Conservation (phyloP, 1,139 yeast genomes). For the Lodderomyces theae region DNA sequence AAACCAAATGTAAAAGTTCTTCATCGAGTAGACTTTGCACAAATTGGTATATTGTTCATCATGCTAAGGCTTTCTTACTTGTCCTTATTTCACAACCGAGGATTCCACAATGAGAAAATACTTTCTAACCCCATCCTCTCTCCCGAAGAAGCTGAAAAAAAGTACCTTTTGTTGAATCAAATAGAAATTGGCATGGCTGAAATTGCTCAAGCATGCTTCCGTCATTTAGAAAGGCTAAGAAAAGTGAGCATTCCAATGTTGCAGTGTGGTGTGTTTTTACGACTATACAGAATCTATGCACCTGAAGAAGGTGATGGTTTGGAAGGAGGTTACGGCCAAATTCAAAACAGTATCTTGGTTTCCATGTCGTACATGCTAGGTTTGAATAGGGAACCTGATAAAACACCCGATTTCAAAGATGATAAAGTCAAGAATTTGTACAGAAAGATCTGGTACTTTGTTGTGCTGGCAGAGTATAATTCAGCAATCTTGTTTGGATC, state of each 20-base stretch:
- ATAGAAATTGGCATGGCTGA: slow-evolving; percentile 26
- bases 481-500: slow-evolving; percentile 41
- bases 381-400: slow-evolving; percentile 41
- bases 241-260: slow-evolving; percentile 26
- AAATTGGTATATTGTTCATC: slow-evolving; percentile 30
- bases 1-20: slow-evolving; percentile 19
- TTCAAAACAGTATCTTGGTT: slow-evolving; percentile 34
- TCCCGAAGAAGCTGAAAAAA: slow-evolving; percentile 26
- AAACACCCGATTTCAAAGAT: slow-evolving; percentile 18
- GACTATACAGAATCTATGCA: slow-evolving; percentile 44
- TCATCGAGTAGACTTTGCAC: slow-evolving; percentile 31
- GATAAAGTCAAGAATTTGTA: slow-evolving; percentile 33
- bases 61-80: slow-evolving; percentile 31
- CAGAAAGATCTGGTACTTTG: slow-evolving; percentile 51
- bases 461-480: slow-evolving; percentile 32
- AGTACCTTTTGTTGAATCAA: slow-evolving; percentile 28
- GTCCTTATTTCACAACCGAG: slow-evolving; percentile 34
- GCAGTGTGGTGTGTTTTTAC: slow-evolving; percentile 37
- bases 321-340: slow-evolving; percentile 42
- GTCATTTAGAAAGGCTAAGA: slow-evolving; percentile 25
- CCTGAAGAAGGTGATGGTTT: slow-evolving; percentile 54
- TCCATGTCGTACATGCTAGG: slow-evolving; percentile 47
- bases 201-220: slow-evolving; percentile 29
- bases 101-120: slow-evolving; percentile 26
- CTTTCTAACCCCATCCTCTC: slow-evolving; percentile 18